Conservation (phyloP, 2,329 filamentous ascomycete genomes). For the Microdochium bolleyi region DNA sequence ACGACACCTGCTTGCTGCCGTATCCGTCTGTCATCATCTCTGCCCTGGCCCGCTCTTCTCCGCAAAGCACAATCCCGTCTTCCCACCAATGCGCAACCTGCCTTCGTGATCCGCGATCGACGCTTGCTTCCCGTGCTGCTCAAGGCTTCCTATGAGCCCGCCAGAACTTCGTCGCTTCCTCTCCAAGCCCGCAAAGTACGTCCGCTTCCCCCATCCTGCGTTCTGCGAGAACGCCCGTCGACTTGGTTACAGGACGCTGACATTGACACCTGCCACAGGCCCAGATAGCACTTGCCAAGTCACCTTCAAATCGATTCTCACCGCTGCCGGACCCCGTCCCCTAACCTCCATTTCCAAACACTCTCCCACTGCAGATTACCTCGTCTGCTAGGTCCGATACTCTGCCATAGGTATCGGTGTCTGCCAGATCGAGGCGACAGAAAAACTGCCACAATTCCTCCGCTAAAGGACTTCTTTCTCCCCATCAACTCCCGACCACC, state of each 20-base stretch:
- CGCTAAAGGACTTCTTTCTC: constrained; percentile 72
- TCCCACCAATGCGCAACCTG: not conserved
- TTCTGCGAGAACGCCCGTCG: constrained; percentile 1
- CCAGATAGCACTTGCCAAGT: constrained; percentile 48
- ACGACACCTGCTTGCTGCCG: not conserved
- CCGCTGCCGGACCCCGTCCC: constrained; percentile 3
- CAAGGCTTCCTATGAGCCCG: constrained; percentile 72
- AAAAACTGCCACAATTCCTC: constrained; percentile 77
- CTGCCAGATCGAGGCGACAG: constrained; percentile 56
- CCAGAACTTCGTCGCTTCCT: constrained; percentile 88
- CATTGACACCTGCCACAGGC: constrained; percentile 30
- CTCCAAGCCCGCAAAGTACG: constrained; percentile 89
- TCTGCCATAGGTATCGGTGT: constrained; percentile 74
- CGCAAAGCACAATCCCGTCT: not conserved
- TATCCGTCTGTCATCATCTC: not conserved
- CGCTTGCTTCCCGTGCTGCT: constrained; percentile 9
- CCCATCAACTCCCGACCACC: constrained; percentile 80
- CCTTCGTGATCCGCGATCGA: not conserved
- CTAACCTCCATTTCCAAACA: constrained; percentile 3
- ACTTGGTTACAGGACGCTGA: not conserved
- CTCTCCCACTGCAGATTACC: constrained; percentile 43
- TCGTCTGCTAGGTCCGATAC: constrained; percentile 83
- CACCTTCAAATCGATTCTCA: constrained; percentile 9
- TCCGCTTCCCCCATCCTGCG: constrained; percentile 10
- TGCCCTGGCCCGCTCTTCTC: not conserved